A percentile compares a stretch with the other conserved stretches of the same genome.
phyloP scores from a whole-genome alignment of 148 eudicot genomes.

The Nepenthes mirabilis region DNA sequence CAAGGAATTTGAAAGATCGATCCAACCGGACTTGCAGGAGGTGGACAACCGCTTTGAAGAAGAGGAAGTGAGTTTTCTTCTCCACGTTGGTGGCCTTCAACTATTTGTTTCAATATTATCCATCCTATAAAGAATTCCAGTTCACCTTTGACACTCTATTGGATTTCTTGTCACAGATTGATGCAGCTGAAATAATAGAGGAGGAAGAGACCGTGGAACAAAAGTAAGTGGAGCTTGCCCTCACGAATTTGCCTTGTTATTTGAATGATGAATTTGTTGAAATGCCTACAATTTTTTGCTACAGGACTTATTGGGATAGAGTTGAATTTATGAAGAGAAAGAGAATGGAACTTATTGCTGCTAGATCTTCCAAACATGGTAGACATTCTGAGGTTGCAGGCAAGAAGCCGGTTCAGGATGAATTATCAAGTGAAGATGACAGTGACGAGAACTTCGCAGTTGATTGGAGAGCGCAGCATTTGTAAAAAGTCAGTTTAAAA shows the following conservation, averaged over 20 bases:
- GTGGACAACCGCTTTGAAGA: constrained; percentile 92
- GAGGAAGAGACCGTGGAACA: constrained; percentile 82
- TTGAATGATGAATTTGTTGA: background rate
- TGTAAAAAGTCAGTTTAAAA: constrained; percentile 17
- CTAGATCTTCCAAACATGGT: constrained; percentile 30
- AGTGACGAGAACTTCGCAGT: constrained; percentile 51
- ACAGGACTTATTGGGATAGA: constrained; percentile 52
- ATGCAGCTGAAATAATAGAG: constrained; percentile 89
- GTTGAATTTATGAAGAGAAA: constrained; percentile 68
- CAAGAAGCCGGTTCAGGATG: constrained; percentile 40
- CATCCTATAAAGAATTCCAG: background rate
- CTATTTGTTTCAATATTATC: background rate
- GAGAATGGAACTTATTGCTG: constrained; percentile 55
- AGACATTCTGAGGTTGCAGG: constrained; percentile 15
- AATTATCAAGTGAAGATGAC: constrained; percentile 72
- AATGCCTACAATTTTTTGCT: background rate
- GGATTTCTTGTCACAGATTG: constrained; percentile 38
- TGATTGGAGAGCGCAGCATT: constrained; percentile 90
- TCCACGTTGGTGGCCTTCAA: background rate
- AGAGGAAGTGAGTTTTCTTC: constrained; percentile 54
- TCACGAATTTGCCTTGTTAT: background rate
- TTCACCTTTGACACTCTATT: background rate
- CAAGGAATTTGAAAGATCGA: constrained; percentile 80
- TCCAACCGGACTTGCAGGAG: constrained; percentile 71
- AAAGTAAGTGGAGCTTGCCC: constrained; percentile 29